phyloP scores from a whole-genome alignment of 148 eudicot species.

The Chenopodium album region DNA sequence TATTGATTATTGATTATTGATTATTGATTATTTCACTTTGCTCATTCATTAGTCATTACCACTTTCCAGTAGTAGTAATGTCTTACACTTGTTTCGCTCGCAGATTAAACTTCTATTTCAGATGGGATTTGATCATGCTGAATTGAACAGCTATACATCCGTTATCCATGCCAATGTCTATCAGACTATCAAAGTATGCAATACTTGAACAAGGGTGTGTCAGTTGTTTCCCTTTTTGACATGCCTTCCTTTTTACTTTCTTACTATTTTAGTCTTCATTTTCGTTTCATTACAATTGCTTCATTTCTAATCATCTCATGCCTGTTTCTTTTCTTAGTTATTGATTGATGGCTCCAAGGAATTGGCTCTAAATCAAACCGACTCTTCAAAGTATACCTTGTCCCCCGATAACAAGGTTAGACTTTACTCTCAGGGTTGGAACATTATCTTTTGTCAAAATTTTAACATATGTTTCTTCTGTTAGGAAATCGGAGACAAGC shows the following conservation, averaged over 20 bases:
- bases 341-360: constrained; percentile 84
- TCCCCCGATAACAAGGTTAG: constrained; percentile 71
- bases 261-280: too few species aligned
- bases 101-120: constrained; percentile 93
- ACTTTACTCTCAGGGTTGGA: neutral
- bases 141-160: constrained; percentile 69
- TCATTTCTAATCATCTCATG: constrained; percentile 1
- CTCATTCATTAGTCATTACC: neutral
- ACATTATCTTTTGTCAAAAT: neutral
- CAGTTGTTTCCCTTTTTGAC: constrained; percentile 42
- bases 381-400: constrained; percentile 60
- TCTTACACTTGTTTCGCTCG: constrained; percentile 21
- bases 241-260: neutral
- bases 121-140: constrained; percentile 86
- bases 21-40: neutral
- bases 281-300: neutral
- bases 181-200: constrained; percentile 97
- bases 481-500: constrained; percentile 78
- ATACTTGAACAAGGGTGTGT: constrained; percentile 72
- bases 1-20: too few species aligned
- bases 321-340: constrained; percentile 44
- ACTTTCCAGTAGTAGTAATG: neutral
- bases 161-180: constrained; percentile 95
- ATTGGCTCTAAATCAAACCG: constrained; percentile 58
- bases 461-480: constrained; percentile 20